A percentile compares a stretch with the other conserved stretches of the same genome.
phyloP scores from a whole-genome alignment of 2,329 filamentous ascomycete species.

The Fusarium chaquense region DNA sequence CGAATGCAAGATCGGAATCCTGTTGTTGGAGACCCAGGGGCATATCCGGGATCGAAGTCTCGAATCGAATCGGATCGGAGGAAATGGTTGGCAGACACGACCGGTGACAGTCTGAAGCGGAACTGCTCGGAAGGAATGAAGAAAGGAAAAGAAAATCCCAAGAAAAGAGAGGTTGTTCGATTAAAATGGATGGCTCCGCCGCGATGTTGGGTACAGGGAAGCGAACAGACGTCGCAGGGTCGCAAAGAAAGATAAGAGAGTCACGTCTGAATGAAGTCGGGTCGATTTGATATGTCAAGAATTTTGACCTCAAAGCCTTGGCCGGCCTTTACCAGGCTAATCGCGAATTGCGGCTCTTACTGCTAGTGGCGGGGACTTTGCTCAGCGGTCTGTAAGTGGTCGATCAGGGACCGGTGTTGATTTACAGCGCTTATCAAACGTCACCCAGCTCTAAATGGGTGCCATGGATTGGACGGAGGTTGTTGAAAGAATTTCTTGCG shows the following conservation, averaged over 20 bases:
- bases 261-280: conserved; percentile 25
- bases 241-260: conserved; percentile 31
- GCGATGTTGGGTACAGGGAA: conserved; percentile 7
- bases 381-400: conserved; percentile 31
- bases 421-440: conserved; percentile 14
- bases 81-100: conserved; percentile 12
- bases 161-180: conserved; percentile 15
- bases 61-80: conserved; percentile 10
- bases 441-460: conserved; percentile 3
- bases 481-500: conserved; percentile 31
- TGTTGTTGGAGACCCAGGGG: conserved; percentile 46
- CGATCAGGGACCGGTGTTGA: conserved; percentile 14
- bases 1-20: conserved; percentile 42
- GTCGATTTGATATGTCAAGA: conserved; percentile 40
- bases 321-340: conserved; percentile 17
- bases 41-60: conserved; percentile 38
- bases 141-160: conserved; percentile 26
- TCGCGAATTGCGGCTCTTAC: conserved; percentile 38
- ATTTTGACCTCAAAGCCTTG: conserved; percentile 33
- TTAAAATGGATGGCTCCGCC: conserved; percentile 25
- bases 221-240: conserved; percentile 32
- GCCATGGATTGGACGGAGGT: not conserved
- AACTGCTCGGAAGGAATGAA: conserved; percentile 22
- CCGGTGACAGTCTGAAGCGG: conserved; percentile 29
- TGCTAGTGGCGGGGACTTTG: conserved; percentile 15